These are phyloP conservation scores for Kandelia obovata DNA, from an alignment of 345 rosid genomes.

Conservation along the genomic window DNA sequence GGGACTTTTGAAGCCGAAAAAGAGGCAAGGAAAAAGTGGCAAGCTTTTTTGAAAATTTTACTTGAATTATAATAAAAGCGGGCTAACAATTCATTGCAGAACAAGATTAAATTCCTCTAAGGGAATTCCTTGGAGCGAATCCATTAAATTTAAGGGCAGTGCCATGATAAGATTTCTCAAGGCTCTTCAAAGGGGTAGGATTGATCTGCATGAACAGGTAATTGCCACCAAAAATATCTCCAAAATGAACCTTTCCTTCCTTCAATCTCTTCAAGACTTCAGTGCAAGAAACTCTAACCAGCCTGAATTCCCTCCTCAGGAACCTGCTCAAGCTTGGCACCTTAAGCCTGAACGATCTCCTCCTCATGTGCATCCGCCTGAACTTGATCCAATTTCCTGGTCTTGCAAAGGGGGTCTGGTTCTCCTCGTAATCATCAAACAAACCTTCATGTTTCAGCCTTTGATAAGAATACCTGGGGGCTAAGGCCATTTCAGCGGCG, in stretches of 20 bases:
- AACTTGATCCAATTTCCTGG: constrained; percentile 37
- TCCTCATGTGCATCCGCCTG: constrained; percentile 42
- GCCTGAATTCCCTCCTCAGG: constrained; percentile 35
- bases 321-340: constrained; percentile 40
- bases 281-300: constrained; percentile 21
- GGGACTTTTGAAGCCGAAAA: too few relatives aligned
- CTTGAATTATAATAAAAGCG: too few relatives aligned
- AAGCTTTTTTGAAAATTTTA: too few relatives aligned
- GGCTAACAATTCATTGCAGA: too few relatives aligned
- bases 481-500: constrained; percentile 29
- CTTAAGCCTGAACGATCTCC: constrained; percentile 44
- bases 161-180: constrained; percentile 10
- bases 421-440: constrained; percentile 14
- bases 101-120: not conserved
- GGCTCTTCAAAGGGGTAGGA: constrained; percentile 47
- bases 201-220: constrained; percentile 68
- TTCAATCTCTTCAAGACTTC: constrained; percentile 56
- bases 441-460: constrained; percentile 32
- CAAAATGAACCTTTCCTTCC: constrained; percentile 57
- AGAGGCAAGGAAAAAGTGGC: too few relatives aligned
- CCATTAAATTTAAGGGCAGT: not conserved
- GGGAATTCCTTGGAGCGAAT: not conserved
- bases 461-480: constrained; percentile 36
- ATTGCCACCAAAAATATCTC: constrained; percentile 77
- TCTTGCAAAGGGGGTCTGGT: constrained; percentile 12